Base-by-base conservation (phyloP, 306 rosid species). In the Amphicarpaea edgeworthii region DNA sequence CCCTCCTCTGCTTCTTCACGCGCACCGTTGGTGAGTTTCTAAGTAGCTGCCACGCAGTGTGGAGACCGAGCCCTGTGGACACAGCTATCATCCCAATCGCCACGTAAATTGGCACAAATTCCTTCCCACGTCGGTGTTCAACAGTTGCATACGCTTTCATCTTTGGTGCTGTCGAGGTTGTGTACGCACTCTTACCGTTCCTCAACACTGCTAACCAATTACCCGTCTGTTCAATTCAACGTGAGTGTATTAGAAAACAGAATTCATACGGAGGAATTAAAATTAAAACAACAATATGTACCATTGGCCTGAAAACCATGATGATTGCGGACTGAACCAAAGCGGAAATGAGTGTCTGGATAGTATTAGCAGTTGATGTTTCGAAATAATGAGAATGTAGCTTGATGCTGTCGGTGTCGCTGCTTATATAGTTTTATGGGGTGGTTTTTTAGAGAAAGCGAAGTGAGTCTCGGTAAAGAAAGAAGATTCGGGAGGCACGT, bases 41-140 rank as follows among this genome's bases (percentile, higher is more conserved):
- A 40, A 94, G 86, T 3, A 92, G 95, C 20, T 86, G 96, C 90
- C 79, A 87, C 28, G 88, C 96, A 3, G 98, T 86, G 90, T 83
- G 84, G 9, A 92, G 76, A 40, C 96, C 97, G 0, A 94, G 54
- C 66, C 62, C 28, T 2, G 74, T 34, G 0, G 93, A 64, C 57
- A 87, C 3, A 0, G 81, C 47, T 28, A 92, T 91, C 95, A 90
- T 69, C 63, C 98, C 96, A 6, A 88, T 6, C 16, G 93, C 93
- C 57, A 94, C 93, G 32, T 76, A 90, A 3, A 94, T 79, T 0
- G 97, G 87, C 55, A 90, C 90, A 14, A 75, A 87, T 43, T 90
- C 95, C n/a, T 76, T 46, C 7, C 73, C 53, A 4, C 11, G 73
- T 9, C 38, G 76, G 1, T 80, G 83, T 3, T 51, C 2, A 30